Evolutionary conservation across 2,329 filamentous ascomycete species (phyloP), one percentile per base, ranked within the genome.

Genomic region (Cercospora sp.): DNA sequence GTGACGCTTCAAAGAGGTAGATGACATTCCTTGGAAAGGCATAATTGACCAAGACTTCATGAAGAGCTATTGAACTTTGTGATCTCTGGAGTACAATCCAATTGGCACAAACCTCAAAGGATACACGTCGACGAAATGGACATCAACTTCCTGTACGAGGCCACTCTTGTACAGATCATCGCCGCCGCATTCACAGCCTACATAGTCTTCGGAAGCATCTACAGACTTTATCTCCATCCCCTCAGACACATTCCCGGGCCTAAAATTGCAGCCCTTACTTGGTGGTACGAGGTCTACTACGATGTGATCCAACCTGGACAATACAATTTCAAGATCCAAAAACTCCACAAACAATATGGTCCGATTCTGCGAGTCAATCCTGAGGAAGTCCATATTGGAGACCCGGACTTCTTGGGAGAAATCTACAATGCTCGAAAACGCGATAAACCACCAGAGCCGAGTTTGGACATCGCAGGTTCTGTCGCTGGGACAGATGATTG

Each of bases 241-340:
- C 68, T 80, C 13, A 70, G 76, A 21, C 71, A 74, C 4, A 72
- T 79, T 30, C 79, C 78, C 0, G 78, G 79, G 1, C 78, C 79
- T 0, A 75, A 71, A 49, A 66, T 79, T 5, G 78, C 77, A 13
- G 79, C 79, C 9, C 71, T 77, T 18, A 80, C 79, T 3, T 61
- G 59, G 30, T 68, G 70, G 58, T 65, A 66, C 18, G 66, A 70
- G 62, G 53, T 66, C 18, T 72, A 70, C 65, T 69, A 72, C 51
- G 70, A 72, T 28, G 51, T 70, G 1, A 51, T 61, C 9, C 30
- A 49, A 5, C 61, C 61, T 3, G 70, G 70, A 21, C 67, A 69
- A 40, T 71, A 69, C 53, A 58, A 64, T 4, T 72, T 68, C 60
- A 30, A 66, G 18, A 63, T 70, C 53, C 45, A 62, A 9, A 24